phyloP scores from a whole-genome alignment of 1,284 basidiomycete genomes.

The Schizopora paradoxa region DNA sequence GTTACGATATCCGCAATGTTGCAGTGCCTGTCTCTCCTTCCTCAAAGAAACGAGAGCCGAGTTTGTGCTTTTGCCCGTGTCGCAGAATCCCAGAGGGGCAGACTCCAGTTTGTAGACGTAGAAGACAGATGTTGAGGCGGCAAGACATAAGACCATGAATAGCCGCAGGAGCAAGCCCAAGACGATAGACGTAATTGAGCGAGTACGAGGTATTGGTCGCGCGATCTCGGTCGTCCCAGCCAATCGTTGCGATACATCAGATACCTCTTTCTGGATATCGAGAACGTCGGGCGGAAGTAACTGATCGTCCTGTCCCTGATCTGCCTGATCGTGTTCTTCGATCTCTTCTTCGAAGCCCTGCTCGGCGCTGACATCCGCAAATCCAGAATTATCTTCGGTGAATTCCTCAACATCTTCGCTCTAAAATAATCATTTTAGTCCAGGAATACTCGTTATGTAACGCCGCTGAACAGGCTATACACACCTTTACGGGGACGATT shows the following conservation, averaged over 20 bases:
- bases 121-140: no score
- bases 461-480: background rate
- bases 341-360: constrained; percentile 22
- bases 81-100: constrained; percentile 77
- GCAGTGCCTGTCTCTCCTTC: constrained; percentile 40
- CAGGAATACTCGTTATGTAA: background rate
- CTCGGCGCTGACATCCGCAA: constrained; percentile 21
- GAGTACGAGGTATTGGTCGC: no score
- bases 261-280: no score
- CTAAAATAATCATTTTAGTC: constrained; percentile 10
- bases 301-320: constrained; percentile 13
- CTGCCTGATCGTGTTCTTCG: constrained; percentile 15
- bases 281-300: no score
- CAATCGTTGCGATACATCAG: no score
- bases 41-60: constrained; percentile 46
- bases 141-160: no score
- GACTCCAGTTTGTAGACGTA: constrained; percentile 72
- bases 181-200: no score
- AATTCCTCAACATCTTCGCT: constrained; percentile 22
- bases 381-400: constrained; percentile 18
- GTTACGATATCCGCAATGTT: constrained; percentile 46
- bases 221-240: no score
- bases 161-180: no score
- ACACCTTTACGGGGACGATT: background rate
- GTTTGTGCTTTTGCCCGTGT: constrained; percentile 63